Evolutionary conservation across 2,329 filamentous ascomycete genomes (phyloP), one percentile per base, ranked within the genome.

Genomic region (Fusarium avenaceum): DNA sequence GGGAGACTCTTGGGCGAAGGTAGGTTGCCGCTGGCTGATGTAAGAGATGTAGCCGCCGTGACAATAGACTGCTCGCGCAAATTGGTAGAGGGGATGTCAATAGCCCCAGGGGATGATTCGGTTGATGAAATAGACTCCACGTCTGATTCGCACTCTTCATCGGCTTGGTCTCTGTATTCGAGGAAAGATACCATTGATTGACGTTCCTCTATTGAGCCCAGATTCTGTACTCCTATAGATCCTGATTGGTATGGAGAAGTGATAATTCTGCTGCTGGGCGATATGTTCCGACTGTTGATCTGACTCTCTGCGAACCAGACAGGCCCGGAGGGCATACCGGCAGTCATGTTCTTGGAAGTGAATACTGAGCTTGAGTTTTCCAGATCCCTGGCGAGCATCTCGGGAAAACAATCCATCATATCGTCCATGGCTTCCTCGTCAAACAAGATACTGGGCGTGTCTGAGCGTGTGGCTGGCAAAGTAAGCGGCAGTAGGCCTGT

Each of bases 321-420:
- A 4, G 75, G 72, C 35, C 75, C 75, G 13, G 76, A 75, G 1
- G 86, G 86, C 10, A 78, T 71, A 10, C 86, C 86, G 22, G 85
- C 82, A 7, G 85, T 86, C 81, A 87, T 83, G 58, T 82, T 83
- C 71, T 78, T 85, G 15, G 84, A 80, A 26, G 76, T 76, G 57
- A 87, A 88, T 26, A 86, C 72, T 11, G 79, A 76, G 50, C 78
- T 78, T 19, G 84, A 86, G 22, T 79, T 71, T 70, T 86, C 83
- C 45, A 88, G 77, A 65, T 89, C 85, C 60, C 79, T 81, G 8
- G 82, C 86, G n/a, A 89, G 77, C 39, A 87, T 70, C 75, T 89
- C 87, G 4, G 86, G 84, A 19, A 89, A 77, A 75, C 83, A 88
- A 72, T 81, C 77, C 13, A 72, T 67, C 45, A 73, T 70, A 19